Percentiles rank a stretch among this genome's conserved stretches.
Conservation (phyloP, 805 yeast species). For the Starmerella sirachaensis region DNA sequence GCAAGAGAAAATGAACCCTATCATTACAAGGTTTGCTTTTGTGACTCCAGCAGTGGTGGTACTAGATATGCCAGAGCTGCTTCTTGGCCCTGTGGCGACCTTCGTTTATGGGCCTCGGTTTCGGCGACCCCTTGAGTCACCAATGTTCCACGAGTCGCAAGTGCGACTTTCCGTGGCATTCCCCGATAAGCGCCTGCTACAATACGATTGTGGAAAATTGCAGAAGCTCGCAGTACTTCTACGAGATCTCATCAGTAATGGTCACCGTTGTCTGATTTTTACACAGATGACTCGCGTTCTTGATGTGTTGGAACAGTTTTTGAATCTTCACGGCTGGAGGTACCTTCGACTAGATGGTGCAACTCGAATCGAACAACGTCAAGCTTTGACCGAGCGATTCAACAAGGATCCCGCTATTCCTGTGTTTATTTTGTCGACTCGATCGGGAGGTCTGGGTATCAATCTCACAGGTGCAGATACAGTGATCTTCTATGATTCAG, state of each 20-base stretch:
- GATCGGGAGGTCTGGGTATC: slow-evolving; percentile 98
- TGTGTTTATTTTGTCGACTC: slow-evolving; percentile 81
- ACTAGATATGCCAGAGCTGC: slow-evolving; percentile 41
- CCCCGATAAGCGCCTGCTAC: slow-evolving; percentile 84
- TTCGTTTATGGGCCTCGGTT: slow-evolving; percentile 12
- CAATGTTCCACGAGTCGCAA: slow-evolving; percentile 70
- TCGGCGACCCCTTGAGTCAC: slow-evolving; percentile 26
- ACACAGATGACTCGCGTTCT: slow-evolving; percentile 97
- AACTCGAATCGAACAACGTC: slow-evolving; percentile 94
- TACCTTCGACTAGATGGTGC: slow-evolving; percentile 96
- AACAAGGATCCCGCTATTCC: slow-evolving; percentile 77
- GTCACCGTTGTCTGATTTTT: slow-evolving; percentile 89
- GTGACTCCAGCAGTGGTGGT: slow-evolving; percentile 80
- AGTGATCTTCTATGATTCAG: slow-evolving; percentile 94
- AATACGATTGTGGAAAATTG: slow-evolving; percentile 93
- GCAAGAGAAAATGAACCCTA: slow-evolving; percentile 33
- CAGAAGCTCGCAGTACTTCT: slow-evolving; percentile 70
- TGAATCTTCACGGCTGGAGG: slow-evolving; percentile 87
- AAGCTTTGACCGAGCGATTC: slow-evolving; percentile 81
- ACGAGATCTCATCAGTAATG: slow-evolving; percentile 66
- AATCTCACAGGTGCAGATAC: slow-evolving; percentile 98
- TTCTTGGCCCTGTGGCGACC: slow-evolving; percentile 16
- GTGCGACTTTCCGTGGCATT: slow-evolving; percentile 83
- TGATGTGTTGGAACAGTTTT: slow-evolving; percentile 83
- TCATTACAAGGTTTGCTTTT: slow-evolving; percentile 66